Base-by-base conservation (phyloP, 768 basidiomycete species). In the Podaxis sp. region DNA sequence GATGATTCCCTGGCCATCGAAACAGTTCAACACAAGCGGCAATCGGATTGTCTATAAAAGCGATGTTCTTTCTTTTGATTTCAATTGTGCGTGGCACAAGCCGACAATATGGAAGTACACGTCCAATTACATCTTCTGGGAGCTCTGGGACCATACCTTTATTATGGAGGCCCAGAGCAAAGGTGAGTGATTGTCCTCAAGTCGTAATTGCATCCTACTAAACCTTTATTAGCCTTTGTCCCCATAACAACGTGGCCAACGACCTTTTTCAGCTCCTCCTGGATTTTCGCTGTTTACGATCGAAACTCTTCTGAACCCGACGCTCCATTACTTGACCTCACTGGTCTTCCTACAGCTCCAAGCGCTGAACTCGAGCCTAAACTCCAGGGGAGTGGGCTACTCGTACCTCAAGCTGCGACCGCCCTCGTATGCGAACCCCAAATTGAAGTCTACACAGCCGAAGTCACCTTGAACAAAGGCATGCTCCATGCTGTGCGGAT, bases 1-100 rank as follows among this genome's bases (percentile, higher is more conserved):
- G 40, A 28, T 57, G 56, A 57, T 57, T 12, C 56, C 56, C 17
- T 57, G 56, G 42, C 56, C 56, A 11, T 44, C 39, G 13, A 42
- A 57, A 11, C 19, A 46, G 6, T 42, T 44, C 8, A 38, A 44
- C n/a, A 11, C 22, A 8, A 57, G n/a, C 12, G 5, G 40, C 15
- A 26, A 40, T 7, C 12, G 22, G 40, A 15, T 57, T 28, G 42
- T 28, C 1, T 57, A 57, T 15, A 42, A 44, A 17, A 57, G 56
- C 22, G 56, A 57, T 28, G 56, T 57, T 17, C 15, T 57, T 2
- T 40, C 42, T 7, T 57, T 57, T 38, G 26, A 57, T 24, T 57
- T 42, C 22, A 26, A 12, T 9, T 57, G 56, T 38, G 7, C 56
- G 9, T 57, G 42, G 42, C 40, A 44, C 17, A 46, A 46, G 22